Conservation (phyloP, 768 basidiomycete species). For the Leccinum uliginosum region DNA sequence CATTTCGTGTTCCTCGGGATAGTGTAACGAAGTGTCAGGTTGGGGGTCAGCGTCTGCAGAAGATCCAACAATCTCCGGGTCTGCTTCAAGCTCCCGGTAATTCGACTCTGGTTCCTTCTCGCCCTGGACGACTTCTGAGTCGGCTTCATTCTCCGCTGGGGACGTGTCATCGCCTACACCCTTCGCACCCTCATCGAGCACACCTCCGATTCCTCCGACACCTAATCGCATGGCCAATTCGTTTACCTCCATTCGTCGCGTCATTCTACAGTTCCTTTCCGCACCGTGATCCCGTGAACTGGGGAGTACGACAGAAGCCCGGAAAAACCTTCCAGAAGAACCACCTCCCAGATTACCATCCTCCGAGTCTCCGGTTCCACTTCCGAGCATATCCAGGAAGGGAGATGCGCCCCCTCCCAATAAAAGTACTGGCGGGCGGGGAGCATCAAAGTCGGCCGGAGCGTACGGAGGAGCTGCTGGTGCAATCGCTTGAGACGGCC, state of each 20-base stretch:
- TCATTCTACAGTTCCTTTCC: conserved; percentile 56
- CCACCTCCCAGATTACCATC: conserved; percentile 11
- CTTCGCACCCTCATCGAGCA: conserved; percentile 35
- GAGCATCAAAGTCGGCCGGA: conserved; percentile 21
- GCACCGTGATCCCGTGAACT: conserved; percentile 44
- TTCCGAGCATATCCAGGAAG: conserved; percentile 25
- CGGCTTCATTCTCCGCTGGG: conserved; percentile 1
- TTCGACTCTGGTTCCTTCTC: conserved; percentile 2
- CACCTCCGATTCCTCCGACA: conserved; percentile 69
- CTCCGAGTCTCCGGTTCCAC: conserved; percentile 16
- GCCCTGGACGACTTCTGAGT: conserved; percentile 2
- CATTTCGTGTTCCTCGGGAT: conserved; percentile 33
- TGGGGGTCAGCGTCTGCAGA: conserved; percentile 12
- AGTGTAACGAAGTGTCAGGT: conserved; percentile 2
- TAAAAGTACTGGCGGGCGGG: conserved; percentile 23
- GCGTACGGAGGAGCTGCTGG: conserved; percentile 30
- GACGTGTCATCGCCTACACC: not conserved
- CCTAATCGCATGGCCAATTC: conserved; percentile 83
- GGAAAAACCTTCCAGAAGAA: conserved; percentile 47
- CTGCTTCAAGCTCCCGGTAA: conserved; percentile 17
- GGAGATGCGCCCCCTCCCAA: conserved; percentile 20
- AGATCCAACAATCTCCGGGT: conserved; percentile 13
- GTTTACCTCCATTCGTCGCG: conserved; percentile 70
- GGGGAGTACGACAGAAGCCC: conserved; percentile 69
- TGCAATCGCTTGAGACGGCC: conserved; percentile 18